These are phyloP conservation scores for Xylaria curta DNA, from an alignment of 495 filamentous ascomycete genomes.

Conservation along the genomic window DNA sequence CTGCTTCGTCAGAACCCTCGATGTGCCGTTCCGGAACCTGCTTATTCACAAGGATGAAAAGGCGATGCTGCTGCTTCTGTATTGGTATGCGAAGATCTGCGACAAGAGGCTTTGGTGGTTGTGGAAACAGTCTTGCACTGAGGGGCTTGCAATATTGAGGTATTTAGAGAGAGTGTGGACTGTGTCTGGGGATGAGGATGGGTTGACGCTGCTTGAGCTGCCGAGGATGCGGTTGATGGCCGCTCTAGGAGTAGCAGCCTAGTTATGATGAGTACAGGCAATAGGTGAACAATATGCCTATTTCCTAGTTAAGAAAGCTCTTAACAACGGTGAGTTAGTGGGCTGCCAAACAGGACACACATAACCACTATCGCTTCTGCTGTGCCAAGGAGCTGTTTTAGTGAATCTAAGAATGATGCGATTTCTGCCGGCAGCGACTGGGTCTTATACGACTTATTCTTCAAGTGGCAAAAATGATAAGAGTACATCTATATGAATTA, in stretches of 20 bases:
- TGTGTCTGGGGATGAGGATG: slow-evolving; percentile 1
- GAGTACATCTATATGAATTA: no score
- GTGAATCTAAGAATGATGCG: no score
- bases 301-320: no score
- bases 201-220: background rate
- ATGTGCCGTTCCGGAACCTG: slow-evolving; percentile 38
- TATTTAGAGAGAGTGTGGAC: slow-evolving; percentile 36
- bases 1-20: slow-evolving; percentile 44
- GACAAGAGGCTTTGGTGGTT: slow-evolving; percentile 48
- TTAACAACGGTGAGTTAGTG: no score
- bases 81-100: slow-evolving; percentile 50
- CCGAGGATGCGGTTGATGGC: background rate
- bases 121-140: slow-evolving; percentile 42
- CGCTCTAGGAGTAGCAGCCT: background rate
- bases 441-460: no score
- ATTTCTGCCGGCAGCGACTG: no score
- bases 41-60: slow-evolving; percentile 47
- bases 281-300: no score
- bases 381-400: no score
- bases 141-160: slow-evolving; percentile 45
- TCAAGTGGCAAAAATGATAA: no score
- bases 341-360: no score
- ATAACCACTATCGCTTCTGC: no score
- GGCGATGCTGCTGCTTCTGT: slow-evolving; percentile 49
- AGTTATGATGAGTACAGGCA: no score